phyloP scores from a whole-genome alignment of 345 rosid species.

The Boechera divaricarpa region DNA sequence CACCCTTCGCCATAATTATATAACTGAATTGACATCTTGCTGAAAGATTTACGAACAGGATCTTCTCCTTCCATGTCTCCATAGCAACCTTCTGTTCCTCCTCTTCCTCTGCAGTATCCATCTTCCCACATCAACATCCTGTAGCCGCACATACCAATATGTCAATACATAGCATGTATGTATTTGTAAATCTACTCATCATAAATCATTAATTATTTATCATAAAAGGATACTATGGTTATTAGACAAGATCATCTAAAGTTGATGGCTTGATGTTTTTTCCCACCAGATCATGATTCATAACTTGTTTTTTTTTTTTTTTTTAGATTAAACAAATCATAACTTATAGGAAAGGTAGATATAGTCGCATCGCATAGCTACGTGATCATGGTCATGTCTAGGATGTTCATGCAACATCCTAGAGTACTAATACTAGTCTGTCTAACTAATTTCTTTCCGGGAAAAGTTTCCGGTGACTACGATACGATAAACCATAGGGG shows the following conservation, averaged over 20 bases:
- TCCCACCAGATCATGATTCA: constrained; percentile 11
- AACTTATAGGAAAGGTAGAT: background rate
- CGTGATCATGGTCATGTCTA: constrained; percentile 16
- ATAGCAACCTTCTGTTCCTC: constrained; percentile 63
- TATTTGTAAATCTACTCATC: background rate
- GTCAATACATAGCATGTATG: background rate
- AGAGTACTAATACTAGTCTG: constrained; percentile 3
- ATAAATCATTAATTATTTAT: background rate
- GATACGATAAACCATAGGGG: background rate
- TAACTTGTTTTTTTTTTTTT: background rate
- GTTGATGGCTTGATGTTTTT: background rate
- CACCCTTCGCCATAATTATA: constrained; percentile 99
- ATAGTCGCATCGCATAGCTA: background rate
- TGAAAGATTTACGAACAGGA: constrained; percentile 94
- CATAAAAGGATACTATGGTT: background rate
- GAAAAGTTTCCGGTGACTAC: constrained; percentile 22
- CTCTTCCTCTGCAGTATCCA: constrained; percentile 92
- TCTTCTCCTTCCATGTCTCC: constrained; percentile 93
- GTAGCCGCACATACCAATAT: constrained; percentile 18
- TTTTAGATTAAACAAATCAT: background rate
- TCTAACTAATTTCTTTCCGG: background rate
- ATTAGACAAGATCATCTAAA: background rate
- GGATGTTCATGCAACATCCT: constrained; percentile 25
- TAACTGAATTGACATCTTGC: constrained; percentile 99
- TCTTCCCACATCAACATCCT: constrained; percentile 99